Conservation (phyloP, 148 eudicot genomes). For the Limonium bicolor region DNA sequence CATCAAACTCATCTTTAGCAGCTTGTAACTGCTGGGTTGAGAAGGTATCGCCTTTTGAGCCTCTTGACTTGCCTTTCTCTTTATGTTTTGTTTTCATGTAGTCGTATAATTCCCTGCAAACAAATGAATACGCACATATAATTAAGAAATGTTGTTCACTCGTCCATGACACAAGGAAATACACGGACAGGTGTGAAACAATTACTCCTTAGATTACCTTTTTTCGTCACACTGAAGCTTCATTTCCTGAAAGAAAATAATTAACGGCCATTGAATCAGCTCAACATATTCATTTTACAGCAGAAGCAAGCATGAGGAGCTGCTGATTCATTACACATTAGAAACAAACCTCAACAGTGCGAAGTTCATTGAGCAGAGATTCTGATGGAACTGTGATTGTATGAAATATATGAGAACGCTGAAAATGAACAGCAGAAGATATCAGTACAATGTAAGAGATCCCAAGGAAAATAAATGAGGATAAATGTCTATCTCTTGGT, state of each 20-base stretch:
- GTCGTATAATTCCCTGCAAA: constrained; percentile 51
- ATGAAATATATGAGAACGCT: constrained; percentile 75
- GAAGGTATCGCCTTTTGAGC: constrained; percentile 50
- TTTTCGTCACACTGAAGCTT: constrained; percentile 70
- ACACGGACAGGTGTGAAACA: background rate
- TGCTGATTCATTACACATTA: background rate
- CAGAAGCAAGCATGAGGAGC: background rate
- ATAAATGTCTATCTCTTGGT: background rate
- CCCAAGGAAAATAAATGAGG: too few relatives aligned
- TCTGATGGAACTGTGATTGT: constrained; percentile 89
- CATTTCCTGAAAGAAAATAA: constrained; percentile 56
- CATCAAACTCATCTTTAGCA: constrained; percentile 73
- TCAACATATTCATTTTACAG: background rate
- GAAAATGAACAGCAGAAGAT: constrained; percentile 14
- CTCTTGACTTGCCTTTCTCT: constrained; percentile 55
- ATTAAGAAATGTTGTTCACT: too few relatives aligned
- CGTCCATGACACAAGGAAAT: too few relatives aligned
- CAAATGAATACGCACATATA: too few relatives aligned
- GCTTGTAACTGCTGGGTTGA: constrained; percentile 43
- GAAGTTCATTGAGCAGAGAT: constrained; percentile 88
- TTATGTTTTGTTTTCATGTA: constrained; percentile 34
- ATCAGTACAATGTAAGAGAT: constrained; percentile 6
- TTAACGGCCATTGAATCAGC: background rate
- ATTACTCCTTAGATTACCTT: constrained; percentile 20
- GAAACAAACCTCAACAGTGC: constrained; percentile 62